Percentiles rank a stretch among this genome's conserved stretches.
Evolutionary conservation across 345 rosid species (phyloP).

Genomic region (Laguncularia racemosa): DNA sequence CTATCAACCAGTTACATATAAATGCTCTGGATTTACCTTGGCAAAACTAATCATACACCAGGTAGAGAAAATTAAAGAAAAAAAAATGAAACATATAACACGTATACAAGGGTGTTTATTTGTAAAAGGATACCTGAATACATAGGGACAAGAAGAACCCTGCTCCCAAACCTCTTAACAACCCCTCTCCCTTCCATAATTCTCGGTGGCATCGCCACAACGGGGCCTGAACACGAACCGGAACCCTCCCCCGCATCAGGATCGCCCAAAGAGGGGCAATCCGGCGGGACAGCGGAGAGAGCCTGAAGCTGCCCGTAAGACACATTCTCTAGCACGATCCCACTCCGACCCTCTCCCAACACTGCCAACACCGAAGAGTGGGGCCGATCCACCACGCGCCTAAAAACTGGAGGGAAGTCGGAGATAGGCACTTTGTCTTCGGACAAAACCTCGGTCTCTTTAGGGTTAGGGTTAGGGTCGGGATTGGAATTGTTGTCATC

Average conservation of each 20-base stretch:
- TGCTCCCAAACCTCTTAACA: conserved; percentile 62
- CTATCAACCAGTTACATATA: too few species aligned
- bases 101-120: neutral
- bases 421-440: conserved; percentile 58
- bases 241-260: conserved; percentile 47
- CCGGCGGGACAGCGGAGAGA: conserved; percentile 61
- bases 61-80: neutral
- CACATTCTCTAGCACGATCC: conserved; percentile 23
- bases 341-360: conserved; percentile 53
- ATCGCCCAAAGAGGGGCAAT: conserved; percentile 34
- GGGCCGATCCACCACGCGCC: conserved; percentile 62
- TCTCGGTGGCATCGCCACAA: conserved; percentile 62
- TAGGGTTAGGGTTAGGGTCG: conserved; percentile 49
- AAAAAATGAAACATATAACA: neutral
- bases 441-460: conserved; percentile 42
- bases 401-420: conserved; percentile 60
- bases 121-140: conserved; percentile 61
- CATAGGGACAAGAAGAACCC: conserved; percentile 78
- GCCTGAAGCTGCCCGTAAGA: conserved; percentile 78
- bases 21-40: too few species aligned
- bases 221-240: conserved; percentile 29
- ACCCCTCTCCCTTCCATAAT: conserved; percentile 88
- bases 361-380: conserved; percentile 55
- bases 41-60: neutral
- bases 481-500: conserved; percentile 19